Conservation (phyloP, 495 filamentous ascomycete genomes). For the Xylaria intraflava region DNA sequence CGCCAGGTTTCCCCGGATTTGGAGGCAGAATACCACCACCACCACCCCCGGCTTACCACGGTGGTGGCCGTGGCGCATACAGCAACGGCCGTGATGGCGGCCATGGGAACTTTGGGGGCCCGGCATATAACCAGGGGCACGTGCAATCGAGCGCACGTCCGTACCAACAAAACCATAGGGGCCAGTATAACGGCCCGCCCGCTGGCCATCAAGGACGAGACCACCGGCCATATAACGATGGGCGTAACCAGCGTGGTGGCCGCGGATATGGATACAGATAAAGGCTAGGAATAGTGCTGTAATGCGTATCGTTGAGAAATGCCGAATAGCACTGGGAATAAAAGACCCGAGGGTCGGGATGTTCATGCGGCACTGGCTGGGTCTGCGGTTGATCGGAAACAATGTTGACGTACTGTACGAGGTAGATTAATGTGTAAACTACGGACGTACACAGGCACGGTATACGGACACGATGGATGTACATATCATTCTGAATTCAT, state of each 20-base stretch:
- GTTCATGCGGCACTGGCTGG: too few relatives aligned
- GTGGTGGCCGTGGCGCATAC: constrained; percentile 23
- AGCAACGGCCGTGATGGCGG: constrained; percentile 24
- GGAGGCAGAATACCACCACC: constrained; percentile 39
- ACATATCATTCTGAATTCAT: too few relatives aligned
- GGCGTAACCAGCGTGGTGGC: constrained; percentile 18
- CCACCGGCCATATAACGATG: constrained; percentile 17
- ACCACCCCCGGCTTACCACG: constrained; percentile 33
- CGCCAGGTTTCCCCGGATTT: constrained; percentile 39
- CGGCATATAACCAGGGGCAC: constrained; percentile 14
- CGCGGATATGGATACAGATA: constrained; percentile 6
- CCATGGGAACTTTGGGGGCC: constrained; percentile 18
- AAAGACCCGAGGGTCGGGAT: too few relatives aligned
- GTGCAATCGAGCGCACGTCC: constrained; percentile 12
- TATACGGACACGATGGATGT: too few relatives aligned
- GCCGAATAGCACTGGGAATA: too few relatives aligned
- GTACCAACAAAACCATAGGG: constrained; percentile 12
- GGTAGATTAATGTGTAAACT: too few relatives aligned
- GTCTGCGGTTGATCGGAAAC: too few relatives aligned
- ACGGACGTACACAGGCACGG: too few relatives aligned
- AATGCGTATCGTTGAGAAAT: too few relatives aligned
- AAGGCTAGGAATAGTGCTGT: too few relatives aligned
- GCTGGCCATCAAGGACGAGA: constrained; percentile 11
- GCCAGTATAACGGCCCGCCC: constrained; percentile 16
- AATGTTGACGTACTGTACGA: too few relatives aligned